Percentiles rank a stretch among this genome's conserved stretches.
Evolutionary conservation across 1,284 basidiomycete species (phyloP).

Genomic region (Sanghuangporus sanghuang): DNA sequence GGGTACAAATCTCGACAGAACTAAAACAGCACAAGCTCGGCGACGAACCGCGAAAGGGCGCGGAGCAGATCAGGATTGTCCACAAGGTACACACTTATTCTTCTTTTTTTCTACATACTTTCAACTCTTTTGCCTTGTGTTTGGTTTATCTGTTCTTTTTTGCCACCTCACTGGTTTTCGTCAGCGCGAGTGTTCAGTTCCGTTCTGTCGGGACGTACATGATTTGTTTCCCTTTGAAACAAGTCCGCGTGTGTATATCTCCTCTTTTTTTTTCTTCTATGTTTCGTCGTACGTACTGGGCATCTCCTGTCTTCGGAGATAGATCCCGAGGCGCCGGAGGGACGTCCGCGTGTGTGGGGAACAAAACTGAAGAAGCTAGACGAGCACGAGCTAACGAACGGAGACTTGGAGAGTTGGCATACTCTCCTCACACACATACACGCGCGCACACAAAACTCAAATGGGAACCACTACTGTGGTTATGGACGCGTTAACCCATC

Average conservation of each 20-base stretch:
- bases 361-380: not conserved
- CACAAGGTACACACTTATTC: constrained; percentile 46
- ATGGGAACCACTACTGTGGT: not conserved
- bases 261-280: not conserved
- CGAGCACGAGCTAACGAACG: constrained; percentile 13
- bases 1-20: constrained; percentile 72
- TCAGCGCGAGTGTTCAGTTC: not conserved
- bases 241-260: not conserved
- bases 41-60: constrained; percentile 66
- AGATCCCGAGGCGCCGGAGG: not conserved
- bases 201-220: not conserved
- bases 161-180: not conserved
- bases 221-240: too few relatives aligned
- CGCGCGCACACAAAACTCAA: too few relatives aligned
- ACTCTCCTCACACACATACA: not conserved
- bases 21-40: constrained; percentile 71
- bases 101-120: too few relatives aligned
- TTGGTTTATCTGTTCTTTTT: not conserved
- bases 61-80: constrained; percentile 58
- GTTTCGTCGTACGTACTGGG: too few relatives aligned
- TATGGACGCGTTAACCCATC: constrained; percentile 15
- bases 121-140: not conserved
- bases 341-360: not conserved
- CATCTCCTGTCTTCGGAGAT: not conserved
- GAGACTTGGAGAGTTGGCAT: not conserved